Conservation (phyloP, 805 yeast species). For the Pichia heedii region DNA sequence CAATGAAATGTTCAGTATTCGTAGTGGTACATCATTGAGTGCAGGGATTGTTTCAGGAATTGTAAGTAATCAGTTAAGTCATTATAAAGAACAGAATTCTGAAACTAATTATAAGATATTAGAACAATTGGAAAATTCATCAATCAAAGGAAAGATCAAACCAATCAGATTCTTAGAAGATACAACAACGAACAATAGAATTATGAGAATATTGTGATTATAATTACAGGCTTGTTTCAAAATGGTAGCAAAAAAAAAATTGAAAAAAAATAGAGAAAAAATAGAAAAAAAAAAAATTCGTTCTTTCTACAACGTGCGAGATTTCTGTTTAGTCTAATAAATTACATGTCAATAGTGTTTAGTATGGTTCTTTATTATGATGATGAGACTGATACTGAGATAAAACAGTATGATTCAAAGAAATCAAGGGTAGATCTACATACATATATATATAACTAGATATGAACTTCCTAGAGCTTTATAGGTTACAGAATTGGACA, state of each 20-base stretch:
- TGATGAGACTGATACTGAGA: not conserved
- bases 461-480: no score
- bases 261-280: no score
- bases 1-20: constrained; percentile 15
- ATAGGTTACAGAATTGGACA: no score
- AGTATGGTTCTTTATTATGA: no score
- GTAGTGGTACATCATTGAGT: constrained; percentile 44
- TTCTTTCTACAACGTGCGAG: no score
- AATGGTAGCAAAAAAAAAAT: not conserved
- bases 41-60: constrained; percentile 38
- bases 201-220: constrained; percentile 16
- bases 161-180: not conserved
- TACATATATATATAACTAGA: no score
- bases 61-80: constrained; percentile 35
- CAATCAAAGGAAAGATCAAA: constrained; percentile 12
- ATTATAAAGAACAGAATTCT: constrained; percentile 27
- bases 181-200: constrained; percentile 14
- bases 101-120: constrained; percentile 20
- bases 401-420: not conserved
- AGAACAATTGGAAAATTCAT: constrained; percentile 3
- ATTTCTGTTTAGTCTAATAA: no score
- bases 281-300: no score
- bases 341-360: not conserved
- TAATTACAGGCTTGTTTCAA: not conserved
- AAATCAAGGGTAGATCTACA: no score